Percentiles rank a stretch among this genome's conserved stretches.
Conservation (phyloP, 2,329 filamentous ascomycete genomes). For the Herpotrichia juniperi region DNA sequence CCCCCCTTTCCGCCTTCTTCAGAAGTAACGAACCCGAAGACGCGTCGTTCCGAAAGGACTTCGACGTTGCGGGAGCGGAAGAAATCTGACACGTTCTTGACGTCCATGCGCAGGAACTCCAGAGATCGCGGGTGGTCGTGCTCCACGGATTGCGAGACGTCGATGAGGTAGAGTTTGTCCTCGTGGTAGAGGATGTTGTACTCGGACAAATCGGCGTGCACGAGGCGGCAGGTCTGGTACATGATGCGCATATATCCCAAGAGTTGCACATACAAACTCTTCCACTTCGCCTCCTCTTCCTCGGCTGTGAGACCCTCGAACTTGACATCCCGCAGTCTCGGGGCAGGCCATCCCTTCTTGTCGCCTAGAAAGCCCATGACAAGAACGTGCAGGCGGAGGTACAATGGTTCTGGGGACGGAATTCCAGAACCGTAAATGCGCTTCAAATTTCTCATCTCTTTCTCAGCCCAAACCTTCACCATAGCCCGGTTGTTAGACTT, state of each 20-base stretch:
- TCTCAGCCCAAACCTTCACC: conserved; percentile 99
- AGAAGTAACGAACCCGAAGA: conserved; percentile 82
- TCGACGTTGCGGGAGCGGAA: conserved; percentile 87
- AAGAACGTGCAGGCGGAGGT: conserved; percentile 89
- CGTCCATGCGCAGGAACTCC: conserved; percentile 96
- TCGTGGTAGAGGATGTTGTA: conserved; percentile 96
- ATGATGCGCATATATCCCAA: conserved; percentile 88
- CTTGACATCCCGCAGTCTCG: conserved; percentile 84
- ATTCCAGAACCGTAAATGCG: conserved; percentile 84
- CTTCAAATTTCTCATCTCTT: conserved; percentile 93
- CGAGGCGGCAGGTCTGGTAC: conserved; percentile 89
- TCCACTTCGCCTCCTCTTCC: conserved; percentile 71
- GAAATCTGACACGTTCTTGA: conserved; percentile 95
- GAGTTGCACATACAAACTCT: conserved; percentile 78
- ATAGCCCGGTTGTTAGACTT: conserved; percentile 95
- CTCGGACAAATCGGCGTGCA: conserved; percentile 96
- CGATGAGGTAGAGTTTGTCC: conserved; percentile 85
- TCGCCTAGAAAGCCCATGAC: conserved; percentile 95
- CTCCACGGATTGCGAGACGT: conserved; percentile 97
- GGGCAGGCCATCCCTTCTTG: conserved; percentile 84
- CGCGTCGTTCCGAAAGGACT: conserved; percentile 75
- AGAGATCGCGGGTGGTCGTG: conserved; percentile 91
- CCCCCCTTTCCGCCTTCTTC: conserved; percentile 62
- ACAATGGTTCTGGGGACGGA: conserved; percentile 86
- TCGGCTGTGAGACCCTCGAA: conserved; percentile 68